Conservation (phyloP, 2,329 filamentous ascomycete genomes). For the Aspergillus tanneri region DNA sequence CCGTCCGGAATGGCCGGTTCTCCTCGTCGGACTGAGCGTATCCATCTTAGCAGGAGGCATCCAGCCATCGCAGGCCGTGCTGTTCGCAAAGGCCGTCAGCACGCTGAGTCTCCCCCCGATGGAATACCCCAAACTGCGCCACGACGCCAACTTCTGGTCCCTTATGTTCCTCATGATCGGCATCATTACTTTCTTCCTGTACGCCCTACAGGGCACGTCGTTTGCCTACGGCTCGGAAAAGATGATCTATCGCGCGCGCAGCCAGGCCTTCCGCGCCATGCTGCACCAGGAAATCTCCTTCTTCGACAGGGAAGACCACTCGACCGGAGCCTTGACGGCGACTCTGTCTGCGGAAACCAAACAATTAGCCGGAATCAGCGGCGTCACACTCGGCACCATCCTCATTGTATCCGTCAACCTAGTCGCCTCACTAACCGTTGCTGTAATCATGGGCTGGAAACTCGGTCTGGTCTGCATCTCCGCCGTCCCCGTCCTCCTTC, state of each 20-base stretch:
- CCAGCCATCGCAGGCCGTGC: constrained; percentile 70
- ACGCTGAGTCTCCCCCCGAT: constrained; percentile 59
- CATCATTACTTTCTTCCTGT: constrained; percentile 66
- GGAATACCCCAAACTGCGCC: constrained; percentile 57
- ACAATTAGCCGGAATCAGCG: constrained; percentile 56
- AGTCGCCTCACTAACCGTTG: constrained; percentile 64
- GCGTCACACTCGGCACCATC: constrained; percentile 76
- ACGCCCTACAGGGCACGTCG: constrained; percentile 63
- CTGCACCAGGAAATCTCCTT: constrained; percentile 31
- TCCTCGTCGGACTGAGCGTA: constrained; percentile 69
- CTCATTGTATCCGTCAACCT: constrained; percentile 74
- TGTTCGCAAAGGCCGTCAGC: constrained; percentile 83
- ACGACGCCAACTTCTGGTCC: constrained; percentile 76
- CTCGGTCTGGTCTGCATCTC: constrained; percentile 64
- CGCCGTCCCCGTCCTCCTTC: constrained; percentile 43
- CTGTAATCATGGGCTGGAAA: constrained; percentile 74
- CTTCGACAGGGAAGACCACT: constrained; percentile 26
- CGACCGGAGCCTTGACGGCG: constrained; percentile 63
- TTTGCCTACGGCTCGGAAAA: constrained; percentile 83
- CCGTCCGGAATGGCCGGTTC: constrained; percentile 64
- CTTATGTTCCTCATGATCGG: constrained; percentile 84
- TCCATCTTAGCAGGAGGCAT: constrained; percentile 74
- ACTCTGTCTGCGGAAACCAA: constrained; percentile 74
- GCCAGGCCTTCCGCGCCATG: constrained; percentile 45
- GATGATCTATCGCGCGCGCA: constrained; percentile 75